Percentiles rank a stretch among this genome's conserved stretches.
phyloP scores from a whole-genome alignment of 306 rosid species.

The Acacia melanoxylon region DNA sequence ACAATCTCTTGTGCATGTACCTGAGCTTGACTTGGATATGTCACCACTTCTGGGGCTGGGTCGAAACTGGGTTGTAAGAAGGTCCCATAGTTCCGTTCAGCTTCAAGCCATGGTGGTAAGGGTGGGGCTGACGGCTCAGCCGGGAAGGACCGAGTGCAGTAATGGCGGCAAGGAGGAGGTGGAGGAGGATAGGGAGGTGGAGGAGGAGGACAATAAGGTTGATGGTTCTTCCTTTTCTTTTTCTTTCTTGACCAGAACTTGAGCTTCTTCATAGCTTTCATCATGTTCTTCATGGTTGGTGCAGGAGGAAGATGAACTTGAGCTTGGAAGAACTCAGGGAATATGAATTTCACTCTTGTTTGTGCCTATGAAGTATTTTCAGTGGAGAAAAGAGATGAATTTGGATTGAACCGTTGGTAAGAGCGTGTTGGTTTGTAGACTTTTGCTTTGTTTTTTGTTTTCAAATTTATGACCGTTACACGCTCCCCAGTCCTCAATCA shows the following conservation, averaged over 20 bases:
- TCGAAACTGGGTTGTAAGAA: constrained; percentile 26
- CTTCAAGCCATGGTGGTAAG: constrained; percentile 63
- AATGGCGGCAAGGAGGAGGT: constrained; percentile 21
- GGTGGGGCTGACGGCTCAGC: constrained; percentile 75
- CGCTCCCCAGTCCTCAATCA: not conserved
- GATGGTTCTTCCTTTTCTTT: constrained; percentile 38
- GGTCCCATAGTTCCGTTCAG: constrained; percentile 34
- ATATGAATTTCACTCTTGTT: not conserved
- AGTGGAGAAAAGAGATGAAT: not conserved
- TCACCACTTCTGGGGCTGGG: constrained; percentile 5
- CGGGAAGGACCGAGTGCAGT: constrained; percentile 24
- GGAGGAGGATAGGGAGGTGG: constrained; percentile 32
- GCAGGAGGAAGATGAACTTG: not conserved
- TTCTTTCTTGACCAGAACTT: constrained; percentile 63
- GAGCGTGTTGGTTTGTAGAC: not conserved
- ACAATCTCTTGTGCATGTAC: not conserved
- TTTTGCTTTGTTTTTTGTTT: not conserved
- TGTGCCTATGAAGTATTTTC: not conserved
- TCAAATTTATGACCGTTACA: constrained; percentile 55
- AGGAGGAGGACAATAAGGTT: constrained; percentile 18
- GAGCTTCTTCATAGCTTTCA: constrained; percentile 64
- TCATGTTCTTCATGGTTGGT: constrained; percentile 37
- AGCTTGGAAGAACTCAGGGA: not conserved
- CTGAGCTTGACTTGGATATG: constrained; percentile 31
- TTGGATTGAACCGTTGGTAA: constrained; percentile 14